Evolutionary conservation across 192 early-diverging fungal species (phyloP), one percentile per base, ranked within the genome.

Genomic region (Coemansia javaensis): DNA sequence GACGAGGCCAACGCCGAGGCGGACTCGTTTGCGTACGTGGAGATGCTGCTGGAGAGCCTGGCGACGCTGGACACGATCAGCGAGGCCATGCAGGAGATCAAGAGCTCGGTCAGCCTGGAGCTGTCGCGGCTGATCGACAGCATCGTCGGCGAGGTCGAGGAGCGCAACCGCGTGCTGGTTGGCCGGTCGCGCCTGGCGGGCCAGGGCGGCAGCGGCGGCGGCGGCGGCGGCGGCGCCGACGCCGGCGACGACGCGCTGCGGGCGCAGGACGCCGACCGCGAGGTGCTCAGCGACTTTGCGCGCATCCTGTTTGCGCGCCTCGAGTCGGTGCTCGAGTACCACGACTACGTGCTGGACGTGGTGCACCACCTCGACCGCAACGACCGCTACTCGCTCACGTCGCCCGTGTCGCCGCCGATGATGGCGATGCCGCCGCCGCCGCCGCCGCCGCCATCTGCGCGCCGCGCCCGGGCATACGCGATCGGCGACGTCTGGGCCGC

Each of bases 261-360:
- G 8, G 48, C 44, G 18, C 82, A 84, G 45, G 79, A 81, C 21
- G 66, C 66, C 1, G 76, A 83, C 40, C 80, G 81, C 24, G 88
- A 90, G 56, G 78, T 87, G 28, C 44, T 90, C 44, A 80, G 77
- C 47, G 88, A 90, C 50, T 72, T 88, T 58, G 69, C 86, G 10
- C 82, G 86, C 67, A 87, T 86, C 0, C 49, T 88, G 39, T 90
- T 82, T 69, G 87, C 85, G 1, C 85, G 87, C 42, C 45, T 90
- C 11, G 85, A 86, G 45, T 78, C 85, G 3, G 84, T 90, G 6
- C 46, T 85, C 1, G 83, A 85, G 55, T 86, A 85, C 37, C 86
- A 90, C 40, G 76, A 82, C 30, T 83, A 82, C 34, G 67, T 87
- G n/a, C 63, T 84, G 32, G 72, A 83, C 16, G 66, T 81, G n/a